Base-by-base conservation (phyloP, 2,329 filamentous ascomycete genomes). In the Tolypocladium nubicola region DNA sequence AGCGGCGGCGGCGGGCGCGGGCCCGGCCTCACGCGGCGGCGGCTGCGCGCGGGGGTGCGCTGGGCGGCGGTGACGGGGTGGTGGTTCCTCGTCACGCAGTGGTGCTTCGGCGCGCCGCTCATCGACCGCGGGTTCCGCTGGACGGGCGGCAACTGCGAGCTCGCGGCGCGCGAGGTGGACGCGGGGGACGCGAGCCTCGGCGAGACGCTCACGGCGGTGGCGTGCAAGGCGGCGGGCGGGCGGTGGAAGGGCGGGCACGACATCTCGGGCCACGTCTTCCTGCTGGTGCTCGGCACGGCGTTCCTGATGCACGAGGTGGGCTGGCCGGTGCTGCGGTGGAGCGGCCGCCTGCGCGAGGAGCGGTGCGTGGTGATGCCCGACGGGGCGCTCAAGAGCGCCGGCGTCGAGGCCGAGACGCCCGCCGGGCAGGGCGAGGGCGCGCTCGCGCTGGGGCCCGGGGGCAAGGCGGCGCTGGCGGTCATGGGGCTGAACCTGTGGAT, bases 221-320 rank as follows among this genome's bases (percentile, higher is more conserved):
- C 90, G 49, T 99, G 94, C 69, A 94, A 90, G 74, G 79, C 86
- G 4, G 83, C 85, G 0, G 93, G 93, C 8, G 93, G 94, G 0
- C 76, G 79, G 56, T 99, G 94, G 94, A 83, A 78, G 58, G 94
- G 94, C n/a, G 94, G 94, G 0, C 91, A 97, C 72, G 94, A 99
- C 72, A 93, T 99, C 64, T 94, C 88, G 60, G 94, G 94, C 0
- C 94, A 97, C 72, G 90, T 97, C 4, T 97, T 99, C 67, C 75
- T 99, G 75, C 79, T 99, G 53, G 90, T 95, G 8, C 76, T 97
- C 47, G 89, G 90, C 4, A 93, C 87, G 58, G 84, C 84, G 53
- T 89, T 96, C 66, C 75, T 97, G 55, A 79, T 88, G 71, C 85
- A 96, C 66, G 94, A 97, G 75, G 80, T 91, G 2, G 78, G 66